Base-by-base conservation (phyloP, 345 rosid genomes). In the Populus simonii region DNA sequence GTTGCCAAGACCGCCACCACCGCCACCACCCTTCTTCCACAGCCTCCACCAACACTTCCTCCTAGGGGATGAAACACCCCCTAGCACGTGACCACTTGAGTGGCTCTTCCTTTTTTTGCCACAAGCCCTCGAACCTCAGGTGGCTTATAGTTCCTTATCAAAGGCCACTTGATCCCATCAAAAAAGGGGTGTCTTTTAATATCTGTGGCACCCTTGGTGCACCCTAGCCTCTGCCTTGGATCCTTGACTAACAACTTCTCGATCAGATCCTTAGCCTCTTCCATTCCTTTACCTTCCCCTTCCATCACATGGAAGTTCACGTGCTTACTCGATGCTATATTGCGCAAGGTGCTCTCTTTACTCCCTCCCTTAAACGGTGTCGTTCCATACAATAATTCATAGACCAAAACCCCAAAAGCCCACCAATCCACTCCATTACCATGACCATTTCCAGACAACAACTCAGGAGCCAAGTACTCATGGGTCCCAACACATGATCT, bases 381-480 rank as follows among this genome's bases (percentile, higher is more conserved):
- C 22, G 84, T 85, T 1, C 99, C 96, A 79, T 96, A 92, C 3
- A 96, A 76, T 84, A 93, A 86, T 84, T 96, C 99, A 87, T 93
- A 93, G 72, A 93, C 66, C 79, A 96, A 89, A 18, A 96, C 82
- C 13, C 99, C 99, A 3, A 88, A 78, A 35, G 99, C 88, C 99
- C 98, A 96, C 99, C 99, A 96, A 81, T 96, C 99, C 71, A 96
- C 98, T 0, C 97, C 96, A 66, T 87, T 96, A 0, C 98, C 97
- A 38, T 96, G 99, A 82, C 94, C 89, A 66, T 94, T 91, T 38
- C 97, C 98, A 0, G 99, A 89, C 5, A 98, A 91, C 4, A 96
- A 94, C 70, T 96, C 99, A 6, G 99, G 99, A 3, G 99, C 91
- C 65, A 96, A 90, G 78, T 93, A 96, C 74, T 96, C 98, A 80